Evolutionary conservation across 768 basidiomycete genomes (phyloP).

Genomic region (Leucogyrophana mollusca): DNA sequence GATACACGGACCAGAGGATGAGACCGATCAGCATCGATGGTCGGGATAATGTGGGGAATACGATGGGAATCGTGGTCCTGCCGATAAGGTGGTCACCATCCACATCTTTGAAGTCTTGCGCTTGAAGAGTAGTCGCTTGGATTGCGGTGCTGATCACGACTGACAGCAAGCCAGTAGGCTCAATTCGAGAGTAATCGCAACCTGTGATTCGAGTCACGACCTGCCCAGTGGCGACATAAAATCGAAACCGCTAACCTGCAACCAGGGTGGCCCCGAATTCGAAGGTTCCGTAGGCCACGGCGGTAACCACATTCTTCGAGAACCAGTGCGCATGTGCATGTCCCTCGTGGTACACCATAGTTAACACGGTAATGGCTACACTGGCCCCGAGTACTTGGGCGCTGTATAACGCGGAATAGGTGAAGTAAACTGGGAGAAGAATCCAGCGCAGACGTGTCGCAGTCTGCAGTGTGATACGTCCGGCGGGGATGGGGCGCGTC

Average conservation of each 20-base stretch:
- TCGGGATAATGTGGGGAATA: slow-evolving; percentile 37
- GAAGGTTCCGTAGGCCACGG: slow-evolving; percentile 34
- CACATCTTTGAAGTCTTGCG: slow-evolving; percentile 48
- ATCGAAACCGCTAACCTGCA: slow-evolving; percentile 26
- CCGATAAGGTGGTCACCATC: slow-evolving; percentile 39
- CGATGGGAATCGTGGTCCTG: slow-evolving; percentile 43
- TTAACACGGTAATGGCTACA: slow-evolving; percentile 29
- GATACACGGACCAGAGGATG: slow-evolving; percentile 35
- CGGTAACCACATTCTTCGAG: slow-evolving; percentile 38
- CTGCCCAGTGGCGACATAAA: background rate
- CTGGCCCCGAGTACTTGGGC: slow-evolving; percentile 30
- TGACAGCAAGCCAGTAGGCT: slow-evolving; percentile 28
- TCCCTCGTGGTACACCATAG: slow-evolving; percentile 39
- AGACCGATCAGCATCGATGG: slow-evolving; percentile 32
- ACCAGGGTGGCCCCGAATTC: slow-evolving; percentile 38
- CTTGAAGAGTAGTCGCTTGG: slow-evolving; percentile 45
- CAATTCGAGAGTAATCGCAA: slow-evolving; percentile 20
- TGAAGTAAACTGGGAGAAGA: slow-evolving; percentile 32
- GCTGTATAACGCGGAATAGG: slow-evolving; percentile 33
- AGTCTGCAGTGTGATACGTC: slow-evolving; percentile 33
- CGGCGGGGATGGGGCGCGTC: slow-evolving; percentile 43
- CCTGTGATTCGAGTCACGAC: slow-evolving; percentile 11
- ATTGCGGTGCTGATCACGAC: slow-evolving; percentile 36
- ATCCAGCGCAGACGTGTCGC: slow-evolving; percentile 37
- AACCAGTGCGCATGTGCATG: slow-evolving; percentile 37